Evolutionary conservation across 192 early-diverging fungal genomes (phyloP), one percentile per base, ranked within the genome.

Genomic region (Glomus cerebriforme): DNA sequence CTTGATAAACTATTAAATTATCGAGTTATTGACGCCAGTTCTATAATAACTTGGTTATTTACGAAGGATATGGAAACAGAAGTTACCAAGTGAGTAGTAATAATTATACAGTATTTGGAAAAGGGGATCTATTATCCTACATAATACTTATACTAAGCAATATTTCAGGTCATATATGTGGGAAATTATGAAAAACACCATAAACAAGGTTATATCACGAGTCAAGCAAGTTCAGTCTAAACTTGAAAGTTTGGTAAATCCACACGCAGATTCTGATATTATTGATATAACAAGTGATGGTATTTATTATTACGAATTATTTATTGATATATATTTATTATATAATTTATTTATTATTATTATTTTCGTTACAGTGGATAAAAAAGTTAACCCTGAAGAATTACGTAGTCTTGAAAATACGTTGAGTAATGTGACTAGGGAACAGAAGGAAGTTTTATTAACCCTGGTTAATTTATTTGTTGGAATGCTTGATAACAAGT

Each of bases 1-100:
- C 84, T 98, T 76, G 96, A 96, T 84, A 98, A 98, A 83, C 87
- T 99, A 76, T 85, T 97, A 74, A 96, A 97, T 83, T 99, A 99
- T 85, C 92, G 96, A 37, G 92, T 99, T 4, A 87, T 98, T 49
- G 95, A 96, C 73, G 93, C 96, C 19, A 85, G 85, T 62, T 89
- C 91, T 15, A 93, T 98, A 37, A 84, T 98, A 62, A 84, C 89
- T 37, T 94, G 95, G 93, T 83, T 95, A 32, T 92, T 97, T 83
- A 89, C 79, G 80, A 73, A 84, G 83, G n/a, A 79, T 81, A 37
- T 86, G 70, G 81, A 81, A 81, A 54, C 72, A 79, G 67, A 84
- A 72, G 68, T 88, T 82, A 49, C 81, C 69, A 79, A 79, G 82
- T 84, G 81, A 75, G 34, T n/a, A n/a, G n/a, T n/a, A n/a, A n/a